Conservation (phyloP, 768 basidiomycete species). For the Pleurotus djamor region DNA sequence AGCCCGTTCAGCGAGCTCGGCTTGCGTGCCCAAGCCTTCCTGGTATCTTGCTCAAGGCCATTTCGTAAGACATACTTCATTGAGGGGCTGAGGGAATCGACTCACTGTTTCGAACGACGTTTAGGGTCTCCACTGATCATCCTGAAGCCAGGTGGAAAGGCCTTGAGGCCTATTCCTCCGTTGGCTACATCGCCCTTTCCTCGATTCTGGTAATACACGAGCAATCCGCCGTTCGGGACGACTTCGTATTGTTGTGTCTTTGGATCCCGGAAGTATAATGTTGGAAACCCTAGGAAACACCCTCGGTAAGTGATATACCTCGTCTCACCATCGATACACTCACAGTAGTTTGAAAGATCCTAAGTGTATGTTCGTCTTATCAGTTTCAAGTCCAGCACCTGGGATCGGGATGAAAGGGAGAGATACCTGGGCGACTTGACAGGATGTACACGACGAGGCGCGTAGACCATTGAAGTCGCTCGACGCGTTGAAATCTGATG, state of each 20-base stretch:
- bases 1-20: constrained; percentile 35
- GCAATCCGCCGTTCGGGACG: constrained; percentile 35
- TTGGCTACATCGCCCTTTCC: constrained; percentile 32
- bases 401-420: neutral
- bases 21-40: constrained; percentile 31
- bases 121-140: constrained; percentile 40
- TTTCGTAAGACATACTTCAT: neutral
- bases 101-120: constrained; percentile 31
- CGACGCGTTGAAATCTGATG: constrained; percentile 28
- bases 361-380: constrained; percentile 9
- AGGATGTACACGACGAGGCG: constrained; percentile 34
- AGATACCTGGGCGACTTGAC: constrained; percentile 28
- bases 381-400: neutral
- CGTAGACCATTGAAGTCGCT: constrained; percentile 31
- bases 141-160: constrained; percentile 39
- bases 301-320: neutral
- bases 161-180: constrained; percentile 36
- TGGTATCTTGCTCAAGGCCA: constrained; percentile 19
- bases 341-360: constrained; percentile 40
- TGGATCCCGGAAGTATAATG: constrained; percentile 39
- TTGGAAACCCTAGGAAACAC: constrained; percentile 32
- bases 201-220: constrained; percentile 41
- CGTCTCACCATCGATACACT: neutral
- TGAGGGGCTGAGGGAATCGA: neutral
- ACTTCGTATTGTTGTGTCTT: constrained; percentile 30